Base-by-base conservation (phyloP, 805 yeast genomes). In the Saturnispora quitensis region DNA sequence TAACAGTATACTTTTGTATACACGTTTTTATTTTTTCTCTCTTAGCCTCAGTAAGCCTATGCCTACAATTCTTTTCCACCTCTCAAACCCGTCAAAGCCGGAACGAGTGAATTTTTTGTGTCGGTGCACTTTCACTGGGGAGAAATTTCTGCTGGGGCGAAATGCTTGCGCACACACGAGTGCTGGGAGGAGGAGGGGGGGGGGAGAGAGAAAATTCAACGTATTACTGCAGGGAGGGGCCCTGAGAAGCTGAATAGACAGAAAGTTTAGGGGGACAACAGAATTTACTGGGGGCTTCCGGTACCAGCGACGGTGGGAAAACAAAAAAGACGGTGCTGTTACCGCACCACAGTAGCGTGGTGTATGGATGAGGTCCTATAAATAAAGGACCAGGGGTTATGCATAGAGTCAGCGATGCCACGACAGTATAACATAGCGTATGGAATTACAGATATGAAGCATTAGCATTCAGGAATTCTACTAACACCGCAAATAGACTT, bases 401-500 rank as follows among this genome's bases (percentile, higher is more conserved):
- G 10, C 25, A 2, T n/a, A 20, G n/a, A 8, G 2, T 17, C 13
- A n/a, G 12, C 17, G 17, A 47, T 47, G 49, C 12, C 42, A 18
- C 25, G 13, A 25, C 43, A 36, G 10, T 49, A 49, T 27, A 49
- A 49, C 28, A 49, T 49, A 42, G 51, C 51, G 43, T 35, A 47
- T 47, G 49, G 10, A 18, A 3, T 45, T 28, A 31, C 12, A 31
- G 13, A 31, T 10, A 31, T 10, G 15, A 13, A 10, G 34, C 15
- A 31, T 28, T 31, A 31, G 34, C 15, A 13, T 31, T 12, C 5
- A 10, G 15, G 13, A 31, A 22, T 40, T 22, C 10, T 40, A 45
- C 46, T 35, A 54, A 51, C 43, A 47, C 47, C 3, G 53, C 51
- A 8, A 15, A 18, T 18, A 48, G 50, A 9, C 20, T 93, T 97